Evolutionary conservation across 1,139 yeast species (phyloP), one percentile per base, ranked within the genome.

Genomic region (Pichia sp.): DNA sequence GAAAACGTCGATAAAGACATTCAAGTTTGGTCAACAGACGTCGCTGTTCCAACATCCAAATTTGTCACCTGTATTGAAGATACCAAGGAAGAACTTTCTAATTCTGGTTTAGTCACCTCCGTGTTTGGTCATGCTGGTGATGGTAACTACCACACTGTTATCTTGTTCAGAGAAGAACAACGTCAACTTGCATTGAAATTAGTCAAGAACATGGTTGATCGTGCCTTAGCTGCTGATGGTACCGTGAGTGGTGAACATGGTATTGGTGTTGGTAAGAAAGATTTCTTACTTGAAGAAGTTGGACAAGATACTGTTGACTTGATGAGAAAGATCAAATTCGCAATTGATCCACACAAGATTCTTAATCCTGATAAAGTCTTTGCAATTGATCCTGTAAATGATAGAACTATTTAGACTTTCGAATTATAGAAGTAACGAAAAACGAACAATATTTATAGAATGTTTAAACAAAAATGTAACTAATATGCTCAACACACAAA

Each of bases 191-290:
- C 83, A 27, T 73, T 75, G 45, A 65, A 67, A 11, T 67, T 84
- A 11, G 94, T 85, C 4, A 77, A 78, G 45, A 75, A 78, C 48
- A 83, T 86, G 85, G 88, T 85, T n/a, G 69, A 77, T 52, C 70
- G 88, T 40, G 94, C 94, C 0, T 39, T 65, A 24, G 75, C 67
- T 6, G 73, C 76, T 21, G 94, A 86, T 38, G 96, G 96, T 4
- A 88, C 96, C 0, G 86, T 93, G 60, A 87, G 96, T 1, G 96
- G 96, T 41, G 96, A 88, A 60, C 96, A 88, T 64, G 96, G 96
- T 33, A 80, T 88, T 34, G 96, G 96, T 0, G 75, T 82, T 48
- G 96, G 95, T 44, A 88, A 88, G 65, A 73, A 91, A 56, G 76
- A 75, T 39, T 85, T 73, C 55, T 68, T 88, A 45, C 62, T 73